These are phyloP conservation scores for Amanita thiersii DNA, from an alignment of 768 basidiomycete species.

Conservation along the genomic window DNA sequence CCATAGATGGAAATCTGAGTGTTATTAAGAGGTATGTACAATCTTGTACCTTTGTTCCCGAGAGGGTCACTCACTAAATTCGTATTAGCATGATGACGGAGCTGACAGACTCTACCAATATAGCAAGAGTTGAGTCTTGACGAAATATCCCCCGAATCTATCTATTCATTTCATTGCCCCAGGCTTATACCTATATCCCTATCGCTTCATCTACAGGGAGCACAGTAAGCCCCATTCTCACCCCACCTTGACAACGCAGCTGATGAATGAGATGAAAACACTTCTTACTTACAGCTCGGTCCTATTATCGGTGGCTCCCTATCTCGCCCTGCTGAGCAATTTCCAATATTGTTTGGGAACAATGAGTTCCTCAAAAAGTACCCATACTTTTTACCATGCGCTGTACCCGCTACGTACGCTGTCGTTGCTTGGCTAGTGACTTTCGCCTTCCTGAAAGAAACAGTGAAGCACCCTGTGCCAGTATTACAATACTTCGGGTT, in stretches of 20 bases:
- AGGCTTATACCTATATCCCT: slow-evolving; percentile 64
- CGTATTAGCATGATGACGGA: slow-evolving; percentile 55
- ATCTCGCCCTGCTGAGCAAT: slow-evolving; percentile 46
- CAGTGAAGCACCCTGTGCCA: slow-evolving; percentile 19
- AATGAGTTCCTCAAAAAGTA: slow-evolving; percentile 40
- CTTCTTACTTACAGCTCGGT: slow-evolving; percentile 29
- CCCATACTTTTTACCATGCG: slow-evolving; percentile 65
- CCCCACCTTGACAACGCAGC: not conserved
- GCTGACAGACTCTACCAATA: slow-evolving; percentile 63
- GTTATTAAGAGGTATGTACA: slow-evolving; percentile 56
- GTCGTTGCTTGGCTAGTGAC: slow-evolving; percentile 45
- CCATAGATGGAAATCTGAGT: slow-evolving; percentile 49
- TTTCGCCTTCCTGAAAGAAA: slow-evolving; percentile 48
- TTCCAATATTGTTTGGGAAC: slow-evolving; percentile 37
- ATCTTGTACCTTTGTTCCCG: not conserved
- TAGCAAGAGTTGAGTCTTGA: slow-evolving; percentile 39
- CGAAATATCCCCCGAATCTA: not conserved
- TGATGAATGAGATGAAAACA: not conserved
- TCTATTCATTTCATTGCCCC: not conserved
- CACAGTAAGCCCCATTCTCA: slow-evolving; percentile 22
- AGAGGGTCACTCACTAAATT: not conserved
- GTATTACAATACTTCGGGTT: slow-evolving; percentile 15
- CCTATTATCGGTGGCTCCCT: slow-evolving; percentile 54
- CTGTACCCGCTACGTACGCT: slow-evolving; percentile 57
- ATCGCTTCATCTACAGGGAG: slow-evolving; percentile 34